Percentiles rank a stretch among this genome's conserved stretches.
Evolutionary conservation across 2,329 filamentous ascomycete genomes (phyloP).

Genomic region (Paramyrothecium sp.): DNA sequence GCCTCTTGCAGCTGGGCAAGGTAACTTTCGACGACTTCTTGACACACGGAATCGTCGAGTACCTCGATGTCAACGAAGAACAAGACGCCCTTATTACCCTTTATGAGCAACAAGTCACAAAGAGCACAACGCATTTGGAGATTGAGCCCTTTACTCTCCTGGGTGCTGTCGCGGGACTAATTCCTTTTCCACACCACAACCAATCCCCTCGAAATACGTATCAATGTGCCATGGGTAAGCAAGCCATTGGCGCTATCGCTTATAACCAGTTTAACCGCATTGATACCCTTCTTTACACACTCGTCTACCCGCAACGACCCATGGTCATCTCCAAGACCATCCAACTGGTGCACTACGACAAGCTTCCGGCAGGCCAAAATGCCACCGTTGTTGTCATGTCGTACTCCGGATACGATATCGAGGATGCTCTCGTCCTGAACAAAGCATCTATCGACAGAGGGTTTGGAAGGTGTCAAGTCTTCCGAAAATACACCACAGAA

Average conservation of each 20-base stretch:
- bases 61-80: slow-evolving; percentile 97
- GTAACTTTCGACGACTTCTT: slow-evolving; percentile 94
- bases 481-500: slow-evolving; percentile 86
- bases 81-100: slow-evolving; percentile 93
- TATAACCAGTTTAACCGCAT: slow-evolving; percentile 98
- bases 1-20: slow-evolving; percentile 77
- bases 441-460: slow-evolving; percentile 94
- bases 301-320: slow-evolving; percentile 96
- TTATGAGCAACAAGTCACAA: slow-evolving; percentile 80
- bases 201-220: slow-evolving; percentile 98
- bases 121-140: slow-evolving; percentile 87
- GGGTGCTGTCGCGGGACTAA: slow-evolving; percentile 91
- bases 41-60: slow-evolving; percentile 86
- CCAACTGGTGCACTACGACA: slow-evolving; percentile 94
- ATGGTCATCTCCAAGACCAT: slow-evolving; percentile 98
- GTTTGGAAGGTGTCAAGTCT: slow-evolving; percentile 96
- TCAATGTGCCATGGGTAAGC: slow-evolving; percentile 99
- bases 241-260: slow-evolving; percentile 97
- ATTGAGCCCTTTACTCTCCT: slow-evolving; percentile 98
- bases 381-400: slow-evolving; percentile 99
- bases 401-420: slow-evolving; percentile 98
- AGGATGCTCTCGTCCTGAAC: slow-evolving; percentile 95
- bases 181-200: slow-evolving; percentile 98
- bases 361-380: slow-evolving; percentile 93
- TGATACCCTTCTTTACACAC: slow-evolving; percentile 91